These are phyloP conservation scores for Diaporthe caulivora DNA, from an alignment of 2,329 filamentous ascomycete genomes.

Conservation along the genomic window DNA sequence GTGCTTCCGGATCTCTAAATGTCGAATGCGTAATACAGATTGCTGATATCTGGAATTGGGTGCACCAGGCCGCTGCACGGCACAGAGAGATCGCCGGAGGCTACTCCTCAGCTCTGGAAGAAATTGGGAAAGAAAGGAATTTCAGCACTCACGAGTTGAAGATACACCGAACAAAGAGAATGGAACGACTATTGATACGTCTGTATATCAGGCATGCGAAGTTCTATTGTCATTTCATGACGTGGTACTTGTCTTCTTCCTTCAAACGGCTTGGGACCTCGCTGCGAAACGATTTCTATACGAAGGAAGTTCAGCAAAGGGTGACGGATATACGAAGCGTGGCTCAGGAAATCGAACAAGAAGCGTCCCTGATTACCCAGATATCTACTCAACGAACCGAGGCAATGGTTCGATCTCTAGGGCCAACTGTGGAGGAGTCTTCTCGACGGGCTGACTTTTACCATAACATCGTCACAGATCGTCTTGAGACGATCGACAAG, in stretches of 20 bases:
- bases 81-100: neutral
- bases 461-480: neutral
- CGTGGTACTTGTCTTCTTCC: neutral
- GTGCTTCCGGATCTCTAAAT: too few relatives aligned
- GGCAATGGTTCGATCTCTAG: neutral
- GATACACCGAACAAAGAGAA: neutral
- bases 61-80: neutral
- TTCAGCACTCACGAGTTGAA: neutral
- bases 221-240: constrained; percentile 7
- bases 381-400: neutral
- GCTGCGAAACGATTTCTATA: neutral
- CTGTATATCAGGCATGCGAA: neutral
- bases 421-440: neutral
- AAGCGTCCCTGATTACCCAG: neutral
- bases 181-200: neutral
- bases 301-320: neutral
- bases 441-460: too few relatives aligned
- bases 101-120: neutral
- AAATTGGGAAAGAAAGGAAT: neutral
- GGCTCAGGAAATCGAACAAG: neutral
- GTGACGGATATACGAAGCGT: neutral
- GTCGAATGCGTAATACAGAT: neutral
- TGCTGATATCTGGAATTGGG: neutral
- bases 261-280: neutral
- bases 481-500: neutral